Percentiles rank a stretch among this genome's conserved stretches.
Evolutionary conservation across 768 basidiomycete species (phyloP).

Genomic region (Omphalotus guepiniiformis): DNA sequence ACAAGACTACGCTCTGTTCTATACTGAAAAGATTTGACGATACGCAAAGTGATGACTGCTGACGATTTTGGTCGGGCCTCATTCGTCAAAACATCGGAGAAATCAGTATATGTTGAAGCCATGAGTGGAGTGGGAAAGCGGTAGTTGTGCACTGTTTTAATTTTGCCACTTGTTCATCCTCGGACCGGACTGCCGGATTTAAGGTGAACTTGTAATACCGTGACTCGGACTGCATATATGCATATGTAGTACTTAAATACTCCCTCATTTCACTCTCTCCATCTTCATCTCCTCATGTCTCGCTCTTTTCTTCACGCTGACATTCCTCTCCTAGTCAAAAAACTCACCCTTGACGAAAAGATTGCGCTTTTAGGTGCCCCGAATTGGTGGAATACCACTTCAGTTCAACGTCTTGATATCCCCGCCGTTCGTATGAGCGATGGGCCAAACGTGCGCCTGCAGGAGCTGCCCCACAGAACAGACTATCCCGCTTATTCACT

Average conservation of each 20-base stretch:
- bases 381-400: conserved; percentile 68
- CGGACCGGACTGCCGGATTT: too few relatives aligned
- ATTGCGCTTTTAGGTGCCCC: conserved; percentile 58
- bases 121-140: background rate
- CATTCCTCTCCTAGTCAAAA: conserved; percentile 37
- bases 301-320: conserved; percentile 7
- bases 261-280: background rate
- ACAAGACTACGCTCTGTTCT: conserved; percentile 88
- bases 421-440: conserved; percentile 70
- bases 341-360: conserved; percentile 60
- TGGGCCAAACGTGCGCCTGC: conserved; percentile 50
- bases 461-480: background rate
- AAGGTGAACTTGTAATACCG: too few relatives aligned
- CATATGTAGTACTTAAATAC: too few relatives aligned
- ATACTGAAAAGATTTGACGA: conserved; percentile 94
- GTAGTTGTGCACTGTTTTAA: too few relatives aligned
- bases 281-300: conserved; percentile 7
- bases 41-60: conserved; percentile 84
- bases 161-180: too few relatives aligned
- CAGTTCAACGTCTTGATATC: conserved; percentile 54
- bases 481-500: conserved; percentile 2
- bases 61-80: conserved; percentile 60
- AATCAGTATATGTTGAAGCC: conserved; percentile 19
- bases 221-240: too few relatives aligned
- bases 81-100: conserved; percentile 54